These are phyloP conservation scores for Mycena belliarum DNA, from an alignment of 768 basidiomycete genomes.

Conservation along the genomic window DNA sequence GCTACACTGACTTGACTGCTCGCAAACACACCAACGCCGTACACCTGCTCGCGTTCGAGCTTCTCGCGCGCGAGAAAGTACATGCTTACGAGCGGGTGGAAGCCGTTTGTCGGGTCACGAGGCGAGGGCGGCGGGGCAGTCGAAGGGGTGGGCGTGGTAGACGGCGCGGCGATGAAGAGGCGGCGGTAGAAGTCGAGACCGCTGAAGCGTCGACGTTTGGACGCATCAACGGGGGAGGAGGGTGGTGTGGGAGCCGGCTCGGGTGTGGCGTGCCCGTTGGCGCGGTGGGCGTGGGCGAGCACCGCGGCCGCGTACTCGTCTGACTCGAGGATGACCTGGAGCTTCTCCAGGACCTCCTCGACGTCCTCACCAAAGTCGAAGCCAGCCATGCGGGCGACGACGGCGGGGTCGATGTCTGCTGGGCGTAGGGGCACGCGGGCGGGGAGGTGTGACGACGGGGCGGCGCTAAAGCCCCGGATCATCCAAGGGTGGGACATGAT, in stretches of 20 bases:
- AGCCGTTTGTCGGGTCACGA: slow-evolving; percentile 85
- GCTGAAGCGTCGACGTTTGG: slow-evolving; percentile 62
- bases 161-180: slow-evolving; percentile 70
- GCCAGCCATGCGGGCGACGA: slow-evolving; percentile 87
- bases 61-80: slow-evolving; percentile 97
- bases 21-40: slow-evolving; percentile 48
- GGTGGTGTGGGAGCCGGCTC: background rate
- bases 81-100: slow-evolving; percentile 93
- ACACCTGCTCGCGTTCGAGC: slow-evolving; percentile 90
- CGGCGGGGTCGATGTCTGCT: slow-evolving; percentile 83
- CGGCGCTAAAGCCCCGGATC: slow-evolving; percentile 78
- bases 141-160: slow-evolving; percentile 13
- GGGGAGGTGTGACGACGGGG: slow-evolving; percentile 83
- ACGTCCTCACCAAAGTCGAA: slow-evolving; percentile 85
- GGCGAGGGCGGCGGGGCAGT: slow-evolving; percentile 34
- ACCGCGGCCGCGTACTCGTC: slow-evolving; percentile 78
- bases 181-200: slow-evolving; percentile 93
- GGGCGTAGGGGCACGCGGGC: slow-evolving; percentile 83
- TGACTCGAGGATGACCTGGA: slow-evolving; percentile 73
- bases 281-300: slow-evolving; percentile 76
- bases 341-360: slow-evolving; percentile 81
- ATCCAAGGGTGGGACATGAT: slow-evolving; percentile 92
- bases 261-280: slow-evolving; percentile 22
- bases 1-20: slow-evolving; percentile 69
- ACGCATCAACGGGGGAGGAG: slow-evolving; percentile 4